Evolutionary conservation across 1,139 yeast genomes (phyloP).

Genomic region (Kluyveromyces sp.): DNA sequence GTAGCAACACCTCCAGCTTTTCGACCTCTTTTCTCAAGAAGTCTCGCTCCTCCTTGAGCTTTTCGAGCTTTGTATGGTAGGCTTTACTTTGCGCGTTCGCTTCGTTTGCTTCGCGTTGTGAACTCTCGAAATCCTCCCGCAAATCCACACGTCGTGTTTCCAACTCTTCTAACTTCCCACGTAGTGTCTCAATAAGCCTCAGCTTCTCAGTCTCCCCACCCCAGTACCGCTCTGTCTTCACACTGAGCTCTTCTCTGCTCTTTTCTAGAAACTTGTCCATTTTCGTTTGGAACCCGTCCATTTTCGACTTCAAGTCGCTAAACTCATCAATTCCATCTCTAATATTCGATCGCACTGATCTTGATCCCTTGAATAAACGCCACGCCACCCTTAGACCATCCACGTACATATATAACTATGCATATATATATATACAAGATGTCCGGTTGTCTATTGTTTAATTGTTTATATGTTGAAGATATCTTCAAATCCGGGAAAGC

Average conservation of each 20-base stretch:
- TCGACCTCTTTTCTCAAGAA: conserved; percentile 14
- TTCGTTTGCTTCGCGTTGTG: conserved; percentile 8
- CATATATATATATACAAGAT: too few relatives aligned
- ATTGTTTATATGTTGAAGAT: too few relatives aligned
- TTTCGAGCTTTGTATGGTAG: conserved; percentile 14
- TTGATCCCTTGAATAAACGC: too few relatives aligned
- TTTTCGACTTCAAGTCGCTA: conserved; percentile 19
- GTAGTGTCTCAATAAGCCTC: conserved; percentile 9
- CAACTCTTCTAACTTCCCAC: conserved; percentile 30
- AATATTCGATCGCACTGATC: too few relatives aligned
- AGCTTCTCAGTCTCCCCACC: conserved; percentile 14
- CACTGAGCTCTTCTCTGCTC: conserved; percentile 19
- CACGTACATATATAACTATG: too few relatives aligned
- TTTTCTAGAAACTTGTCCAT: conserved; percentile 21
- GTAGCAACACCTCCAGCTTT: conserved; percentile 17
- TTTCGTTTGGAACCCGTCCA: conserved; percentile 21
- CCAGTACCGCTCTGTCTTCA: conserved; percentile 18
- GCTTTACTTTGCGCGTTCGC: conserved; percentile 17
- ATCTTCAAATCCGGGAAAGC: too few relatives aligned
- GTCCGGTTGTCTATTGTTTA: too few relatives aligned
- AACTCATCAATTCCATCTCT: conserved; percentile 12
- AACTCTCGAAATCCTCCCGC: conserved; percentile 10
- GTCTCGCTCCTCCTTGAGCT: conserved; percentile 13
- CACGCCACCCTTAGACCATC: too few relatives aligned
- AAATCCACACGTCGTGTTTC: conserved; percentile 21